Evolutionary conservation across 2,329 filamentous ascomycete genomes (phyloP).

Genomic region (Aspergillus arachidicola): DNA sequence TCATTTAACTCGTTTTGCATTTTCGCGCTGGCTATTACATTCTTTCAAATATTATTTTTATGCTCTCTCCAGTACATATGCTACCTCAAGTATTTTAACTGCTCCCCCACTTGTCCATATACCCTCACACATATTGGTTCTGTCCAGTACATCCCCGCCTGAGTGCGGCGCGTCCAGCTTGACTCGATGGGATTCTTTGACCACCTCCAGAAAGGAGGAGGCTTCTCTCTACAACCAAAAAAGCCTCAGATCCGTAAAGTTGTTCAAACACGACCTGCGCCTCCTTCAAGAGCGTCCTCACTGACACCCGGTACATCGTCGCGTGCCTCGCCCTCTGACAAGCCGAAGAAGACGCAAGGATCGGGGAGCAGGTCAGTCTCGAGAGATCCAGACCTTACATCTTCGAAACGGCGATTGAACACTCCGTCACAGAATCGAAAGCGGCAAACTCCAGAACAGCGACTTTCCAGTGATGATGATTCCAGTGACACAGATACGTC

Average conservation of each 20-base stretch:
- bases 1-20: slow-evolving; percentile 9
- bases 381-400: slow-evolving; percentile 29
- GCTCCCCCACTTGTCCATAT: slow-evolving; percentile 10
- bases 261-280: slow-evolving; percentile 38
- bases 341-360: slow-evolving; percentile 26
- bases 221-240: slow-evolving; percentile 44
- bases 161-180: slow-evolving; percentile 12
- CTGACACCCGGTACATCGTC: slow-evolving; percentile 26
- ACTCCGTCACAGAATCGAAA: slow-evolving; percentile 39
- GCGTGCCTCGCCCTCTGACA: slow-evolving; percentile 24
- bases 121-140: slow-evolving; percentile 6
- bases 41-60: slow-evolving; percentile 4
- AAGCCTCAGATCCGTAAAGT: slow-evolving; percentile 47
- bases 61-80: slow-evolving; percentile 19
- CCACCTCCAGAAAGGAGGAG: slow-evolving; percentile 48
- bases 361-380: slow-evolving; percentile 33
- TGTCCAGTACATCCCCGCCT: slow-evolving; percentile 7
- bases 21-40: slow-evolving; percentile 7
- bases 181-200: slow-evolving; percentile 48
- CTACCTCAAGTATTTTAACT: slow-evolving; percentile 6
- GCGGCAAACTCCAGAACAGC: slow-evolving; percentile 41
- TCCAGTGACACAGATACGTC: slow-evolving; percentile 45
- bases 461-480: slow-evolving; percentile 45
- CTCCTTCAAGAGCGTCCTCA: slow-evolving; percentile 32
- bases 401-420: slow-evolving; percentile 34